A percentile compares a stretch with the other conserved stretches of the same genome.
These are phyloP conservation scores for Abelmoschus esculentus DNA, from an alignment of 345 rosid species.

Conservation along the genomic window DNA sequence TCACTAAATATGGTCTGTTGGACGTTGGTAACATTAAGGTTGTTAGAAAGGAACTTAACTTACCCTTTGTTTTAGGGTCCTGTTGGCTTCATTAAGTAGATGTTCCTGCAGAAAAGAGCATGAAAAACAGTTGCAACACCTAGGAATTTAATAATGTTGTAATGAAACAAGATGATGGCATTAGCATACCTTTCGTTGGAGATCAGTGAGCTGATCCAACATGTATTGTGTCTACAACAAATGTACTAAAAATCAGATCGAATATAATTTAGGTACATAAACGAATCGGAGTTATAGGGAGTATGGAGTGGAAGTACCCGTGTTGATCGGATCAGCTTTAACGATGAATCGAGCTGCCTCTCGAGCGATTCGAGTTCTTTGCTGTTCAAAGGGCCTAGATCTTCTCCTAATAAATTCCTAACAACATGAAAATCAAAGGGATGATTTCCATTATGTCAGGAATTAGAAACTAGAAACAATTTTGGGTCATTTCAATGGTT, in stretches of 20 bases:
- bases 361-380: slow-evolving; percentile 92
- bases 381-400: slow-evolving; percentile 73
- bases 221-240: slow-evolving; percentile 69
- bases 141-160: background rate
- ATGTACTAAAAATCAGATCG: background rate
- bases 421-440: background rate
- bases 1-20: background rate
- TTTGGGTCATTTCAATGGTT: background rate
- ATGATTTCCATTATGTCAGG: too few species aligned
- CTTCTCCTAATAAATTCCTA: slow-evolving; percentile 91
- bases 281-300: background rate
- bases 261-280: background rate
- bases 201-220: slow-evolving; percentile 92
- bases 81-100: slow-evolving; percentile 67
- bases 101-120: slow-evolving; percentile 45
- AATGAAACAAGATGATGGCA: background rate
- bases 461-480: background rate
- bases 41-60: slow-evolving; percentile 1
- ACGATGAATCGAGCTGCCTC: slow-evolving; percentile 86
- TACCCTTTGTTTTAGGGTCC: slow-evolving; percentile 79
- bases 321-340: slow-evolving; percentile 86
- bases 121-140: background rate
- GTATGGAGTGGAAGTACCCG: slow-evolving; percentile 35
- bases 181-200: slow-evolving; percentile 63
- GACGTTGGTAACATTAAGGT: background rate